These are phyloP conservation scores for Beta corolliflora DNA, from an alignment of 179 eudicot species.

Conservation along the genomic window DNA sequence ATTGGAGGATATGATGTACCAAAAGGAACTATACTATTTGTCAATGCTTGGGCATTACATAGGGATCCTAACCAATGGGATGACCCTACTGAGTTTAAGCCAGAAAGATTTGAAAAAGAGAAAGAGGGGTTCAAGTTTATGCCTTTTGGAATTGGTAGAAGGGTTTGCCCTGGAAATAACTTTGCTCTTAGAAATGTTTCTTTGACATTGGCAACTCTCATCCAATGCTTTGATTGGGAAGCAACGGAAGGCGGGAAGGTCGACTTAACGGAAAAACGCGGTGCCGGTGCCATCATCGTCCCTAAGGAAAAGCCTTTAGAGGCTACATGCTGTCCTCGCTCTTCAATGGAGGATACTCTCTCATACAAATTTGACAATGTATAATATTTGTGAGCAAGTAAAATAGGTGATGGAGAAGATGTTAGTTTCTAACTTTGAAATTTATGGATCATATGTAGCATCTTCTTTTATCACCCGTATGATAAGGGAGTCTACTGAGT, in stretches of 20 bases:
- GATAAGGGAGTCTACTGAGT: too few species aligned
- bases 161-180: conserved; percentile 7
- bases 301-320: conserved; percentile 14
- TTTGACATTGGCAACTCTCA: not conserved
- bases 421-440: too few species aligned
- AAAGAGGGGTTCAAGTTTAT: conserved; percentile 13
- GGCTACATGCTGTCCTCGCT: not conserved
- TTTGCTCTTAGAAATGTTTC: conserved; percentile 5
- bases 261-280: not conserved
- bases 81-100: conserved; percentile 1
- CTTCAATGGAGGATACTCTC: conserved; percentile 3
- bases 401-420: too few species aligned
- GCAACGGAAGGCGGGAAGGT: not conserved
- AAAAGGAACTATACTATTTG: not conserved
- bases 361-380: not conserved
- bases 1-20: conserved; percentile 1
- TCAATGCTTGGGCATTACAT: conserved; percentile 15
- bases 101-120: conserved; percentile 10
- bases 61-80: conserved; percentile 13
- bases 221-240: conserved; percentile 20
- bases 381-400: too few species aligned
- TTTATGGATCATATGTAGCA: too few species aligned
- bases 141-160: conserved; percentile 16
- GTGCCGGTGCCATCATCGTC: not conserved
- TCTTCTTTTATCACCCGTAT: too few species aligned